Evolutionary conservation across 257 asterid genomes (phyloP).

Genomic region (Paulownia fortunei): DNA sequence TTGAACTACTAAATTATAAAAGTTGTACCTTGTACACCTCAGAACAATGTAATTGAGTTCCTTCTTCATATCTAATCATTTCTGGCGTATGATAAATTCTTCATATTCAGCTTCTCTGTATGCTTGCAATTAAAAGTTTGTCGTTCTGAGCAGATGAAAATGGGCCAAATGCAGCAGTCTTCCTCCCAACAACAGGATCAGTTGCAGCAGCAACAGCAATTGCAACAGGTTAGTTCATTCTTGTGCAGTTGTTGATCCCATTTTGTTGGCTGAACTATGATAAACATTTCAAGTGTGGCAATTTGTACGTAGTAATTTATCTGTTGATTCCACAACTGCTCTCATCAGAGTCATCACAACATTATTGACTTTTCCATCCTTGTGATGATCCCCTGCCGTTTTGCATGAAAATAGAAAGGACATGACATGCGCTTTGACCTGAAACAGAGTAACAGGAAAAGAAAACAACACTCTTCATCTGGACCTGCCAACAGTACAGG

Average conservation of each 20-base stretch:
- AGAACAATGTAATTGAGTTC: conserved; percentile 15
- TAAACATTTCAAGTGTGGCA: background rate
- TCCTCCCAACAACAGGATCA: conserved; percentile 70
- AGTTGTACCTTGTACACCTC: background rate
- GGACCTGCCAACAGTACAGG: conserved; percentile 91
- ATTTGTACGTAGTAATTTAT: background rate
- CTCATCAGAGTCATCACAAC: background rate
- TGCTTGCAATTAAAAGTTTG: conserved; percentile 27
- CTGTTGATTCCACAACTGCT: conserved; percentile 5
- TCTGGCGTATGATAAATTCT: background rate
- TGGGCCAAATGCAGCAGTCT: conserved; percentile 63
- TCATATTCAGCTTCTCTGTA: background rate
- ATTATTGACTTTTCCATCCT: background rate
- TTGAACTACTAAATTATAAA: conserved; percentile 3
- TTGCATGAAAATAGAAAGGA: conserved; percentile 12
- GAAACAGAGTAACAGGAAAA: conserved; percentile 82
- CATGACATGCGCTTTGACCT: conserved; percentile 33
- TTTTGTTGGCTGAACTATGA: conserved; percentile 18
- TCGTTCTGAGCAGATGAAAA: conserved; percentile 54
- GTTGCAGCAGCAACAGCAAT: conserved; percentile 62
- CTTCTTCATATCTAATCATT: conserved; percentile 2
- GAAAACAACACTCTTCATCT: conserved; percentile 92
- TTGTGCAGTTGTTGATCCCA: conserved; percentile 17
- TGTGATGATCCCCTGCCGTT: conserved; percentile 3
- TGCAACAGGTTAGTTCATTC: conserved; percentile 57